A percentile compares a stretch with the other conserved stretches of the same genome.
Evolutionary conservation across 2,329 filamentous ascomycete species (phyloP).

Genomic region (Fusarium beomiforme): DNA sequence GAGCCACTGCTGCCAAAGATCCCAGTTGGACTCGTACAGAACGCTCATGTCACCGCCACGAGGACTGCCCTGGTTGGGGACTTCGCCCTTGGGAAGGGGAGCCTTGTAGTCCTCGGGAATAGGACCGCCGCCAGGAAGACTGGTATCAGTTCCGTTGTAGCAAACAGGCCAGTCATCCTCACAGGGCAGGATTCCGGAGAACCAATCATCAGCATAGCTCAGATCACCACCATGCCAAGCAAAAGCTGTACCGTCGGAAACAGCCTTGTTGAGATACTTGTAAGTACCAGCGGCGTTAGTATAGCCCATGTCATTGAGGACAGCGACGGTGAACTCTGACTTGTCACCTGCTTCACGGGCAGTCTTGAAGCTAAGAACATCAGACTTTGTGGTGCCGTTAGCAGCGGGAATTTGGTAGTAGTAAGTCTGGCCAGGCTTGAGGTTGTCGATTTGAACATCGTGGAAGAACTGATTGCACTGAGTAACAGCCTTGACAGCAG

Average conservation of each 20-base stretch:
- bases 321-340: neutral
- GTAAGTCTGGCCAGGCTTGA: neutral
- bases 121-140: neutral
- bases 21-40: constrained; percentile 10
- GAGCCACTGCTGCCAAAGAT: constrained; percentile 15
- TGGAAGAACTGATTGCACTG: constrained; percentile 11
- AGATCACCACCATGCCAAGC: constrained; percentile 4
- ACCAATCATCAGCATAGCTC: constrained; percentile 11
- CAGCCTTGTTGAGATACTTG: neutral
- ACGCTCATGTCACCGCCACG: neutral
- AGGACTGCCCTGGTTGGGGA: neutral
- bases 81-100: neutral
- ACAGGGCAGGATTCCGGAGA: neutral
- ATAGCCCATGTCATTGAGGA: neutral
- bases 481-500: neutral
- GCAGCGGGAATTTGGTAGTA: constrained; percentile 1
- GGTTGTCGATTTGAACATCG: neutral
- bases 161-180: neutral
- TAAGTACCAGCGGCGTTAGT: neutral
- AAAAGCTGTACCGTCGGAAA: neutral
- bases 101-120: neutral
- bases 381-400: neutral
- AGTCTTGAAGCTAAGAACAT: neutral
- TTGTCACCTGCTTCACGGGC: neutral
- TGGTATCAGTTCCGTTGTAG: neutral